Conservation (phyloP, 2,329 filamentous ascomycete genomes). For the Lecanicillium sp. region DNA sequence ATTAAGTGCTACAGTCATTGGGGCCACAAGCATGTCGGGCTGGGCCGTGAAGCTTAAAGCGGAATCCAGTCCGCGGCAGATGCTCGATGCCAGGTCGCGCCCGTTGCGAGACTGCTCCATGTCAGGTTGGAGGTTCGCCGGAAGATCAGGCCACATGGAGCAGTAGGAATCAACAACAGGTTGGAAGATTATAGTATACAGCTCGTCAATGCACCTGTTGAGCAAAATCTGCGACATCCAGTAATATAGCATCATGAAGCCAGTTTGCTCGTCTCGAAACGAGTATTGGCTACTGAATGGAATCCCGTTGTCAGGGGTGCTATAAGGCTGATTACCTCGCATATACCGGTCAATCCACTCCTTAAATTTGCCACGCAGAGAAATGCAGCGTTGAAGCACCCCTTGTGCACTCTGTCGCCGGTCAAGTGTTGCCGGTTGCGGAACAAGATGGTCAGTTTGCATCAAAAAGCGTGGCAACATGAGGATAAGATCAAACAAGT, state of each 20-base stretch:
- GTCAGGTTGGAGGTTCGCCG: conserved; percentile 30
- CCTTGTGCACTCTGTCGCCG: conserved; percentile 38
- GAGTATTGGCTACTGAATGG: conserved; percentile 37
- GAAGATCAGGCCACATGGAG: conserved; percentile 29
- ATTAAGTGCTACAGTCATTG: conserved; percentile 33
- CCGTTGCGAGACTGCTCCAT: conserved; percentile 33
- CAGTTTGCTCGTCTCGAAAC: conserved; percentile 35
- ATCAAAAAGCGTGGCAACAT: conserved; percentile 38
- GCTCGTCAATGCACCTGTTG: conserved; percentile 35
- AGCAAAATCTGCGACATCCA: conserved; percentile 44
- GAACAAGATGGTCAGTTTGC: conserved; percentile 33
- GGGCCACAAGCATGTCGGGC: conserved; percentile 36
- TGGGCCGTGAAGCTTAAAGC: conserved; percentile 33
- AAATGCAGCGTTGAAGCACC: conserved; percentile 37
- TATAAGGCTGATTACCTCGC: conserved; percentile 29
- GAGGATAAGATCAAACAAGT: conserved; percentile 42
- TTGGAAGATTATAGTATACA: conserved; percentile 36
- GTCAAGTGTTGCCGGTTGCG: conserved; percentile 28
- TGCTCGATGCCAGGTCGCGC: conserved; percentile 35
- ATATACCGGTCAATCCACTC: conserved; percentile 32
- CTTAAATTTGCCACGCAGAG: conserved; percentile 38
- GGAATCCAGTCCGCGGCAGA: conserved; percentile 43
- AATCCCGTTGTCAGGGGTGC: conserved; percentile 20
- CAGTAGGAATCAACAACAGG: conserved; percentile 32
- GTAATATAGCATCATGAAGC: conserved; percentile 42